These are phyloP conservation scores for Solanum bulbocastanum DNA, from an alignment of 257 asterid species.

Conservation along the genomic window DNA sequence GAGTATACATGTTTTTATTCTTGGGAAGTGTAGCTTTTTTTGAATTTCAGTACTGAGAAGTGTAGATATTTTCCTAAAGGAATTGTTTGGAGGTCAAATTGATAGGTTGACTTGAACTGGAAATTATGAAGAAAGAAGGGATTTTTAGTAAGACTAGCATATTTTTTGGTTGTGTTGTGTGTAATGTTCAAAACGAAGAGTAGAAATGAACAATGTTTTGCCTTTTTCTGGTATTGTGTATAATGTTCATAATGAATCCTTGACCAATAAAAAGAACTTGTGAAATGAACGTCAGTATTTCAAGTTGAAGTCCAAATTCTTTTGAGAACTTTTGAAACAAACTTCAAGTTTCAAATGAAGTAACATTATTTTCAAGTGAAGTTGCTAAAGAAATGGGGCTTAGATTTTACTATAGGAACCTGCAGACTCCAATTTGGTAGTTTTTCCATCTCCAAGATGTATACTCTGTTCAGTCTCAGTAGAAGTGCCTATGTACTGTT, in stretches of 20 bases:
- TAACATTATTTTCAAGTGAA: not conserved
- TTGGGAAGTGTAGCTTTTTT: not conserved
- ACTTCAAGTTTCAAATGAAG: not conserved
- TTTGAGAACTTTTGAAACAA: not conserved
- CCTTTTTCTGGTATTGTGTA: too few relatives aligned
- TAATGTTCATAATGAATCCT: not conserved
- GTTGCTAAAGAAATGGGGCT: not conserved
- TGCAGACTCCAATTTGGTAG: not conserved
- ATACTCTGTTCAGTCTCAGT: not conserved
- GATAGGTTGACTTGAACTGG: not conserved
- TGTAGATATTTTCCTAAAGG: not conserved
- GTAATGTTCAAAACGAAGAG: not conserved
- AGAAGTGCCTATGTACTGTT: not conserved
- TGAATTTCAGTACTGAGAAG: not conserved
- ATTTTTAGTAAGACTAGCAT: not conserved
- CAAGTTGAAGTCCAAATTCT: not conserved
- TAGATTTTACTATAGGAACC: not conserved
- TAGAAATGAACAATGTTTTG: not conserved
- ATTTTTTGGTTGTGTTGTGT: not conserved
- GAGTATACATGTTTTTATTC: not conserved
- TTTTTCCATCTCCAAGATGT: not conserved
- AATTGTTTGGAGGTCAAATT: not conserved
- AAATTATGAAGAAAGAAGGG: not conserved
- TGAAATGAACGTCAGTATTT: not conserved
- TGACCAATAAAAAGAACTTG: not conserved